phyloP scores from a whole-genome alignment of 129 eudicot species.

The Lactuca sativa region DNA sequence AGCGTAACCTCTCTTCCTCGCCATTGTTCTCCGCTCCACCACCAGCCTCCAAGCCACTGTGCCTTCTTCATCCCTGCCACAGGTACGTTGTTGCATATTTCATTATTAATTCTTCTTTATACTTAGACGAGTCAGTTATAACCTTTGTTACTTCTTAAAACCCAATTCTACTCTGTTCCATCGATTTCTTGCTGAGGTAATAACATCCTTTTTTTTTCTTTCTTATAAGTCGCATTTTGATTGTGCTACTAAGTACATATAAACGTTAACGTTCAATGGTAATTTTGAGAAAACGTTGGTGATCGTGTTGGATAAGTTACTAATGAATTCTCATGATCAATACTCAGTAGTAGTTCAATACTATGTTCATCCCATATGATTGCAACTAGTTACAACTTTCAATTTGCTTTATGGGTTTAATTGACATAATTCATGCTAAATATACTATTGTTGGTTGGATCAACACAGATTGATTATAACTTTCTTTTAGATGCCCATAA shows the following conservation, averaged over 20 bases:
- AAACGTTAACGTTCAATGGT: neutral
- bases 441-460: neutral
- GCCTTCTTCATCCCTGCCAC: too few relatives aligned
- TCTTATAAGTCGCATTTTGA: neutral
- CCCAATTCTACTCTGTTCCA: slow-evolving; percentile 14
- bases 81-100: too few relatives aligned
- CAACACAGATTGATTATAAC: slow-evolving; percentile 5
- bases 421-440: neutral
- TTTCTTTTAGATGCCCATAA: neutral
- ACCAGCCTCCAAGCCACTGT: too few relatives aligned
- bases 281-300: slow-evolving; percentile 10
- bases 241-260: neutral
- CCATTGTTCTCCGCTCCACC: too few relatives aligned
- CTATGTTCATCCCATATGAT: neutral
- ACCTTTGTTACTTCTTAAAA: slow-evolving; percentile 1
- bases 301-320: slow-evolving; percentile 16
- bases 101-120: too few relatives aligned
- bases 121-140: too few relatives aligned
- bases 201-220: neutral
- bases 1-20: too few relatives aligned
- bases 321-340: slow-evolving; percentile 2
- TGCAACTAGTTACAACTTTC: neutral
- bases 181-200: slow-evolving; percentile 21
- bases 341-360: neutral
- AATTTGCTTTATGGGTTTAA: neutral